Percentiles rank a stretch among this genome's conserved stretches.
phyloP scores from a whole-genome alignment of 179 eudicot genomes.

The Corrigiola litoralis region DNA sequence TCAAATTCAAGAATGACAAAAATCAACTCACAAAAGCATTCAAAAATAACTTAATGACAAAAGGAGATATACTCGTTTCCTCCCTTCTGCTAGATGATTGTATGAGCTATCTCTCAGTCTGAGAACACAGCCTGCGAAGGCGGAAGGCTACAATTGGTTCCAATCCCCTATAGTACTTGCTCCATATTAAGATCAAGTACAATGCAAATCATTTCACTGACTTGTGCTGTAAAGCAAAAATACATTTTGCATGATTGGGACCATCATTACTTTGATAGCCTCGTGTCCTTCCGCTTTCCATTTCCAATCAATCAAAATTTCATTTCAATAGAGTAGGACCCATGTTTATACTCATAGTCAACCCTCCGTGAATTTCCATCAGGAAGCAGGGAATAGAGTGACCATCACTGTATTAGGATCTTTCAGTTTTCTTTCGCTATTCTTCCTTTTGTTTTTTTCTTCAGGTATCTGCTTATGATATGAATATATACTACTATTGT shows the following conservation, averaged over 20 bases:
- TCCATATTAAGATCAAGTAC: constrained; percentile 11
- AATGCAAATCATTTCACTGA: constrained; percentile 21
- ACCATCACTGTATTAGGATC: background rate
- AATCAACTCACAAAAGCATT: too few species aligned
- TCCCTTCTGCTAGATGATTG: too few species aligned
- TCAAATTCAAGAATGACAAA: too few species aligned
- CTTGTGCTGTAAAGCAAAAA: constrained; percentile 21
- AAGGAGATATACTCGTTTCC: too few species aligned
- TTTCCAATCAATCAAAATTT: constrained; percentile 18
- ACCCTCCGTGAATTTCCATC: constrained; percentile 19
- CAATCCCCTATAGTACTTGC: background rate
- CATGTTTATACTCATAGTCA: constrained; percentile 17
- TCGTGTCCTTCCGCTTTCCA: constrained; percentile 17
- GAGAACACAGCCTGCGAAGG: too few species aligned
- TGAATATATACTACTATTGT: background rate
- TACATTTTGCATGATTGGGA: constrained; percentile 21
- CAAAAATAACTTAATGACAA: too few species aligned
- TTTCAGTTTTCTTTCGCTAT: background rate
- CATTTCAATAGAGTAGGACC: constrained; percentile 23
- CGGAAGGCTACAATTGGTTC: background rate
- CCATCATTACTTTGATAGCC: constrained; percentile 22
- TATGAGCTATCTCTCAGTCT: too few species aligned
- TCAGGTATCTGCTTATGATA: background rate
- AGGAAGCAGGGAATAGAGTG: background rate
- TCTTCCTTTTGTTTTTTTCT: background rate